phyloP scores from a whole-genome alignment of 2,329 filamentous ascomycete species.

The Blastomyces gilchristii region DNA sequence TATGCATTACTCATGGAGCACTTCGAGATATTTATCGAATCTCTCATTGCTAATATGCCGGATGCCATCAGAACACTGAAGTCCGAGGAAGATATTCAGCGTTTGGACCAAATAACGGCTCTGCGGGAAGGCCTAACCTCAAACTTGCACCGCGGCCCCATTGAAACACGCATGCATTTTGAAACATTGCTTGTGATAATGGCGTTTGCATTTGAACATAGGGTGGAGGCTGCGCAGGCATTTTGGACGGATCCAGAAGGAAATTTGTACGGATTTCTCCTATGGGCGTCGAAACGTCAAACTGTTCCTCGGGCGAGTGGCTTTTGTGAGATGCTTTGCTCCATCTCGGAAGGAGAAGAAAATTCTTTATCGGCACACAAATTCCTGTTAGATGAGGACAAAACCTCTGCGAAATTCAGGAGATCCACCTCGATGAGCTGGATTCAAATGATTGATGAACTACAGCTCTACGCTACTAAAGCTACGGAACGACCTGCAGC shows the following conservation, averaged over 20 bases:
- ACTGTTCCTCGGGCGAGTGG: slow-evolving; percentile 93
- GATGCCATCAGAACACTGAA: slow-evolving; percentile 80
- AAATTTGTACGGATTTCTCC: slow-evolving; percentile 86
- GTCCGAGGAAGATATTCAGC: slow-evolving; percentile 78
- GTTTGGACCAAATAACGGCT: slow-evolving; percentile 37
- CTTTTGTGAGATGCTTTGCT: slow-evolving; percentile 91
- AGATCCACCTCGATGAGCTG: slow-evolving; percentile 80
- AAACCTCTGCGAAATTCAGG: slow-evolving; percentile 65
- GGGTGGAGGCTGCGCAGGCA: slow-evolving; percentile 69
- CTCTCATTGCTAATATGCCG: slow-evolving; percentile 90
- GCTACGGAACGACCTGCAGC: slow-evolving; percentile 60
- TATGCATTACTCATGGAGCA: slow-evolving; percentile 64
- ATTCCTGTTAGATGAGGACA: slow-evolving; percentile 79
- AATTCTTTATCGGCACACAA: slow-evolving; percentile 78
- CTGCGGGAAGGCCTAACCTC: slow-evolving; percentile 35
- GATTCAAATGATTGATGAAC: slow-evolving; percentile 82
- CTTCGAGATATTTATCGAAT: slow-evolving; percentile 77
- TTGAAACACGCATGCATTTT: slow-evolving; percentile 49
- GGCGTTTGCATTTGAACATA: slow-evolving; percentile 78
- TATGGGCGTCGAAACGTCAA: slow-evolving; percentile 91
- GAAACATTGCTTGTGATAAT: slow-evolving; percentile 90
- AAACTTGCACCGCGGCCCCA: slow-evolving; percentile 30
- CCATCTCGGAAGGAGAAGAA: slow-evolving; percentile 70
- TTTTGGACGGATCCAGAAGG: slow-evolving; percentile 92
- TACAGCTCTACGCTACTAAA: slow-evolving; percentile 71